Evolutionary conservation across 2,329 filamentous ascomycete species (phyloP).

Genomic region (Aureobasidium sp.): DNA sequence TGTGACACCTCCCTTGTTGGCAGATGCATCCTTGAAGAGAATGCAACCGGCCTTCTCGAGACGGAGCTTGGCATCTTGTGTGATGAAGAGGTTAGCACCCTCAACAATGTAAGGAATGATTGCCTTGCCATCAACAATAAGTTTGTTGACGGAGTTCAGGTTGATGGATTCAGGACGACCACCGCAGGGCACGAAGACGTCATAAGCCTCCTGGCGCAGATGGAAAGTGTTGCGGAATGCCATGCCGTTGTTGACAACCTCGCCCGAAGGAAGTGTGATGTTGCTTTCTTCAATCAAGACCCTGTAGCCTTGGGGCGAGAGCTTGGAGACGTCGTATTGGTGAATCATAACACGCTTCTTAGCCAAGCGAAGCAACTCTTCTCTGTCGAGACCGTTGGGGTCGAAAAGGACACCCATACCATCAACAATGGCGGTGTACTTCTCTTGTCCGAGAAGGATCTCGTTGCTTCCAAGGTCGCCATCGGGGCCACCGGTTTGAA

Average conservation of each 20-base stretch:
- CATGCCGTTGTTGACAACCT: constrained; percentile 82
- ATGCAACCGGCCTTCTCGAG: constrained; percentile 93
- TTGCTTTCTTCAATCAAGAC: constrained; percentile 88
- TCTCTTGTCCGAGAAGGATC: constrained; percentile 91
- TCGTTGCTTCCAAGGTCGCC: constrained; percentile 97
- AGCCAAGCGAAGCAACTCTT: constrained; percentile 76
- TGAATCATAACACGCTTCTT: constrained; percentile 83
- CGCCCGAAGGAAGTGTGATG: constrained; percentile 77
- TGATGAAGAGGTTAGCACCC: constrained; percentile 97
- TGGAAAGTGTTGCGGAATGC: constrained; percentile 98
- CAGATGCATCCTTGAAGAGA: constrained; percentile 93
- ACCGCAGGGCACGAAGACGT: constrained; percentile 91
- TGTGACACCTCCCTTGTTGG: constrained; percentile 97
- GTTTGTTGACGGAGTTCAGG: constrained; percentile 72
- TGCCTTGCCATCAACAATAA: constrained; percentile 84
- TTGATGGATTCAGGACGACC: constrained; percentile 96
- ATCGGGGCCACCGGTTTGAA: constrained; percentile 96
- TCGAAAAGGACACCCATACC: constrained; percentile 92
- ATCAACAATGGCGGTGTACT: constrained; percentile 92
- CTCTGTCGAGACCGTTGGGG: constrained; percentile 75
- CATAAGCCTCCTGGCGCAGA: constrained; percentile 63
- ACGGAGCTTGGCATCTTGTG: constrained; percentile 91
- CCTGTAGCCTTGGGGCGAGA: constrained; percentile 82
- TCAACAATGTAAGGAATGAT: constrained; percentile 93
- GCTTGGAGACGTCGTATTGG: constrained; percentile 74